These are phyloP conservation scores for Setomelanomma holmii DNA, from an alignment of 2,329 filamentous ascomycete species.

Conservation along the genomic window DNA sequence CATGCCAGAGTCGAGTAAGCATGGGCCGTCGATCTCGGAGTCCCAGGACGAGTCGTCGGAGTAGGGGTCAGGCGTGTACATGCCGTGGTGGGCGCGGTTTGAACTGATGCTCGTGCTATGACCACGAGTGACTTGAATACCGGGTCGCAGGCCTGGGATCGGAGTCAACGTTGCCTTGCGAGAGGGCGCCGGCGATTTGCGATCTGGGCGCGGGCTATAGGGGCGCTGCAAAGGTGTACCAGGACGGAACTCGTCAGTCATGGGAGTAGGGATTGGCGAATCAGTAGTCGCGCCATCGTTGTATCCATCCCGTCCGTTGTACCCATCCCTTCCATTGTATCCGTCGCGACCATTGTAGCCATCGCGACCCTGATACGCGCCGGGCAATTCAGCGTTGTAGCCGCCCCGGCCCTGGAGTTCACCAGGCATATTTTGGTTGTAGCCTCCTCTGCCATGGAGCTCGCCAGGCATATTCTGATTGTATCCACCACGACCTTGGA, in stretches of 20 bases:
- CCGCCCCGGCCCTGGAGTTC: slow-evolving; percentile 43
- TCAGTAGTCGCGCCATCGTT: slow-evolving; percentile 38
- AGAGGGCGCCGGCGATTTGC: slow-evolving; percentile 36
- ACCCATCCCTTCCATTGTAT: slow-evolving; percentile 41
- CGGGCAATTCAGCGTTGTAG: slow-evolving; percentile 38
- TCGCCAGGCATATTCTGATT: slow-evolving; percentile 36
- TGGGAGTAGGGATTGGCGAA: slow-evolving; percentile 41
- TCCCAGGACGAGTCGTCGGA: slow-evolving; percentile 51
- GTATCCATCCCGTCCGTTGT: slow-evolving; percentile 35
- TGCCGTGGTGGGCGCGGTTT: slow-evolving; percentile 37
- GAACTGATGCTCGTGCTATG: slow-evolving; percentile 38
- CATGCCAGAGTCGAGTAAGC: slow-evolving; percentile 33
- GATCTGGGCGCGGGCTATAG: slow-evolving; percentile 39
- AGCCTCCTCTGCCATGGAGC: slow-evolving; percentile 40
- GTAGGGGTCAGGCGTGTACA: slow-evolving; percentile 38
- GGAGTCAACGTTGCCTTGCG: slow-evolving; percentile 48
- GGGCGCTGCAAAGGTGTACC: slow-evolving; percentile 39
- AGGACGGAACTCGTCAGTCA: slow-evolving; percentile 41
- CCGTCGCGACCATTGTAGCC: slow-evolving; percentile 47
- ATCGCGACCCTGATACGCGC: slow-evolving; percentile 42
- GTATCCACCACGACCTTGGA: slow-evolving; percentile 40
- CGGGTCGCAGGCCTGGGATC: slow-evolving; percentile 43
- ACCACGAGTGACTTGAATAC: slow-evolving; percentile 42
- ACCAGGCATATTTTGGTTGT: slow-evolving; percentile 39
- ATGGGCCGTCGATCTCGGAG: slow-evolving; percentile 49